A percentile compares a stretch with the other conserved stretches of the same genome.
Evolutionary conservation across 768 basidiomycete genomes (phyloP).

Genomic region (Piloderma croceum): DNA sequence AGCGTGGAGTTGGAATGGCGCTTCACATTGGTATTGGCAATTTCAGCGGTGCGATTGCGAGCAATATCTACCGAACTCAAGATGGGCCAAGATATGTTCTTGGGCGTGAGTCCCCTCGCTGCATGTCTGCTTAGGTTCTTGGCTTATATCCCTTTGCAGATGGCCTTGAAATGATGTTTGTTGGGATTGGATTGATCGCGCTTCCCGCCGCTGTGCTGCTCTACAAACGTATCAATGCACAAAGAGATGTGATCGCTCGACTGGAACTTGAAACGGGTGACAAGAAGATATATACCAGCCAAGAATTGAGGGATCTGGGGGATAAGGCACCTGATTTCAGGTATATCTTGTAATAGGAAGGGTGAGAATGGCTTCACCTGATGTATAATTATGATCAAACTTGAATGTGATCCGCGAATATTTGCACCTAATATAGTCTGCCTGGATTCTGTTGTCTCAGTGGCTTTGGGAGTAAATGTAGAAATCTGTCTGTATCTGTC

Average conservation of each 20-base stretch:
- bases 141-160: conserved; percentile 31
- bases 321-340: conserved; percentile 61
- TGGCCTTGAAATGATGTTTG: conserved; percentile 60
- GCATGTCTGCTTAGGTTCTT: neutral
- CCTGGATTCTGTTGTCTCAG: no score
- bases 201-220: conserved; percentile 42
- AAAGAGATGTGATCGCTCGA: neutral
- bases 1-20: conserved; percentile 63
- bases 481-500: no score
- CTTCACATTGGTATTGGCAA: conserved; percentile 66
- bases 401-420: no score
- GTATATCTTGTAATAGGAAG: conserved; percentile 48
- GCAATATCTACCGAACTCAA: conserved; percentile 53
- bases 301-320: conserved; percentile 41
- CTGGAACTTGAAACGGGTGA: conserved; percentile 17
- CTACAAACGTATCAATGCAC: conserved; percentile 51
- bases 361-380: no score
- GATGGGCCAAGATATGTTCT: conserved; percentile 58
- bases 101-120: conserved; percentile 45
- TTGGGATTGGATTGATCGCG: conserved; percentile 55
- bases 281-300: conserved; percentile 28
- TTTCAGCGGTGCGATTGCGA: conserved; percentile 58
- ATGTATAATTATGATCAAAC: no score
- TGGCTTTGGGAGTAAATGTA: no score
- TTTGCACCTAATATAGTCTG: no score